These are phyloP conservation scores for Boletus sp. DNA, from an alignment of 768 basidiomycete genomes.

Conservation along the genomic window DNA sequence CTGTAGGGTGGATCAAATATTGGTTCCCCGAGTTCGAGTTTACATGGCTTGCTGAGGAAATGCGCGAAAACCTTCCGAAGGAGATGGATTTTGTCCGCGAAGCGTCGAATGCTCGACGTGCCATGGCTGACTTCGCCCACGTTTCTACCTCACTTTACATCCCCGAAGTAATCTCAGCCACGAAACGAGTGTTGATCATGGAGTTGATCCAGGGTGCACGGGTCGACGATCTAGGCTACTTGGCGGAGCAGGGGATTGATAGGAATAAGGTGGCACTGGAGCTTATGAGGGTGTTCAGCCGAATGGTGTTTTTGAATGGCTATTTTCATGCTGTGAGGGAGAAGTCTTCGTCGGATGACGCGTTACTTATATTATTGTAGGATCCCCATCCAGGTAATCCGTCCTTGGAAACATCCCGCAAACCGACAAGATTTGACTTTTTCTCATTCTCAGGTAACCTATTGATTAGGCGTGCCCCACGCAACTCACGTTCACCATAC, in stretches of 20 bases:
- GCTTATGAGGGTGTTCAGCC: constrained; percentile 84
- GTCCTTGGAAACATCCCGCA: background rate
- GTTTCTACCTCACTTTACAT: constrained; percentile 83
- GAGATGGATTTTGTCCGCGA: constrained; percentile 96
- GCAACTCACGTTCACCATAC: constrained; percentile 68
- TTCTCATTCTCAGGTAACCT: constrained; percentile 62
- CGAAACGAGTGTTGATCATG: constrained; percentile 88
- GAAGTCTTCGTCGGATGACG: background rate
- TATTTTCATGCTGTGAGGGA: constrained; percentile 76
- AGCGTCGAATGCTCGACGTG: constrained; percentile 77
- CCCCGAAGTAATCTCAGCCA: constrained; percentile 74
- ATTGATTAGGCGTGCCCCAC: constrained; percentile 74
- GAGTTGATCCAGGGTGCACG: constrained; percentile 89
- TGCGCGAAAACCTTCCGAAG: constrained; percentile 85
- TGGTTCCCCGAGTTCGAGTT: constrained; percentile 97
- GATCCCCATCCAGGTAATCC: constrained; percentile 80
- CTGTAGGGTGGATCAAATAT: constrained; percentile 75
- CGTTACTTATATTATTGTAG: constrained; percentile 35
- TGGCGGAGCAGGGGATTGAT: constrained; percentile 80
- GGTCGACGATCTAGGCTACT: constrained; percentile 82
- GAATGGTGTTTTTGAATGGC: constrained; percentile 95
- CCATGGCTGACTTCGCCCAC: constrained; percentile 63
- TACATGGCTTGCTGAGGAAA: constrained; percentile 90
- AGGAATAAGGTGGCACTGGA: constrained; percentile 92
- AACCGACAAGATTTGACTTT: background rate